Evolutionary conservation across 805 yeast species (phyloP), one percentile per base, ranked within the genome.

Genomic region (Cyberlindnera misumaiensis): DNA sequence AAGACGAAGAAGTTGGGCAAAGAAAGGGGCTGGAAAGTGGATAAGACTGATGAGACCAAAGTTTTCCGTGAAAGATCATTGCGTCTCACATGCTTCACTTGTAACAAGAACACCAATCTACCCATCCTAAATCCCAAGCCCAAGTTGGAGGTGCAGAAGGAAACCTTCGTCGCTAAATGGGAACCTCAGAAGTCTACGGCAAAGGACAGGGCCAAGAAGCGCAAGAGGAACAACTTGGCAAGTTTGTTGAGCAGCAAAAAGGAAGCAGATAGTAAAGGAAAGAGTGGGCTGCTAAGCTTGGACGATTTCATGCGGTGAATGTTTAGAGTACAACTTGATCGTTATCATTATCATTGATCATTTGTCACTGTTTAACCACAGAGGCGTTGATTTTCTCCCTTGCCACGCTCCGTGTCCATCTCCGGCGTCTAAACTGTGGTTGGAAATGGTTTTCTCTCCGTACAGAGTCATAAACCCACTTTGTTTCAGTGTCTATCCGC

Each of bases 381-480:
- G 50, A n/a, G 24, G 24, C 24, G 24, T 8, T 20, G 24, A 8
- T 20, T 20, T 20, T 20, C 24, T 20, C 24, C 8, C 24, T 20
- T 5, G 24, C 24, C 24, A 20, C 24, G 24, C 24, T 44, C 38
- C 85, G 59, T 3, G 73, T 60, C 89, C 89, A 82, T 56, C 87
- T 67, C 51, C 90, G 66, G 52, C 90, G 66, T 47, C 89, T 65
- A 51, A 65, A 72, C 30, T 60, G 48, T 4, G 60, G 60, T 28
- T 59, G 52, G 29, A 57, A 63, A 14, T 52, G 53, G 35, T 58
- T 51, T 4, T 34, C 40, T 10, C 34, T 35, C 4, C 33, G 56
- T 15, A 40, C 49, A 48, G 58, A 53, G 56, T 86, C 95, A 56
- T 86, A 86, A 14, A 84, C 90, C 95, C 95, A 86, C 58, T 86